Conservation (phyloP, 805 yeast genomes). For the Cyberlindnera sargentensis region DNA sequence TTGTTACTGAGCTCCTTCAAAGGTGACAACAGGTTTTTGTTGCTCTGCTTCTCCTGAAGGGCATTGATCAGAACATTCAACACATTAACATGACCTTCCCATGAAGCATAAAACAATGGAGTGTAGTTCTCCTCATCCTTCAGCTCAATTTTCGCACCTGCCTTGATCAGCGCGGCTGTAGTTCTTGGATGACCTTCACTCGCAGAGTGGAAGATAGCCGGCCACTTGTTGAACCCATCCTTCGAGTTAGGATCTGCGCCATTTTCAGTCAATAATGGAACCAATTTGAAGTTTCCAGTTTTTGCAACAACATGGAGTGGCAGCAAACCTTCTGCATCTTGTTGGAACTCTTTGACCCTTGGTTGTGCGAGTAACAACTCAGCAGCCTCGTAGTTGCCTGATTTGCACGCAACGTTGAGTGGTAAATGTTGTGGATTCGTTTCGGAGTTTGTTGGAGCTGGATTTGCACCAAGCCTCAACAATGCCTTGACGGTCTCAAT, state of each 20-base stretch:
- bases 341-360: slow-evolving; percentile 32
- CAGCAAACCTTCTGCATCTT: slow-evolving; percentile 82
- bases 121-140: slow-evolving; percentile 75
- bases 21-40: slow-evolving; percentile 19
- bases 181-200: slow-evolving; percentile 73
- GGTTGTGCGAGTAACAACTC: slow-evolving; percentile 33
- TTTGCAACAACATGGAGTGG: slow-evolving; percentile 88
- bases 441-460: slow-evolving; percentile 41
- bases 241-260: slow-evolving; percentile 72
- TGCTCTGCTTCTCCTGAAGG: slow-evolving; percentile 10
- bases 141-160: slow-evolving; percentile 62
- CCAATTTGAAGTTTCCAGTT: slow-evolving; percentile 65
- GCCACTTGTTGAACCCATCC: slow-evolving; percentile 89
- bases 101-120: slow-evolving; percentile 83
- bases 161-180: slow-evolving; percentile 60
- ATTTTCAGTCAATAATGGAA: slow-evolving; percentile 59
- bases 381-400: slow-evolving; percentile 69
- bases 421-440: slow-evolving; percentile 62
- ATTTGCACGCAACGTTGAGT: slow-evolving; percentile 81
- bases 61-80: slow-evolving; percentile 55
- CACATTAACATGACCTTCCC: slow-evolving; percentile 89
- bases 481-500: slow-evolving; percentile 46
- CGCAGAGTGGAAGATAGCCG: slow-evolving; percentile 87
- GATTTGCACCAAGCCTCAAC: slow-evolving; percentile 39
- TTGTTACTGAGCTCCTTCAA: slow-evolving; percentile 12